Percentiles rank a stretch among this genome's conserved stretches.
phyloP scores from a whole-genome alignment of 768 basidiomycete species.

The Piloderma croceum region DNA sequence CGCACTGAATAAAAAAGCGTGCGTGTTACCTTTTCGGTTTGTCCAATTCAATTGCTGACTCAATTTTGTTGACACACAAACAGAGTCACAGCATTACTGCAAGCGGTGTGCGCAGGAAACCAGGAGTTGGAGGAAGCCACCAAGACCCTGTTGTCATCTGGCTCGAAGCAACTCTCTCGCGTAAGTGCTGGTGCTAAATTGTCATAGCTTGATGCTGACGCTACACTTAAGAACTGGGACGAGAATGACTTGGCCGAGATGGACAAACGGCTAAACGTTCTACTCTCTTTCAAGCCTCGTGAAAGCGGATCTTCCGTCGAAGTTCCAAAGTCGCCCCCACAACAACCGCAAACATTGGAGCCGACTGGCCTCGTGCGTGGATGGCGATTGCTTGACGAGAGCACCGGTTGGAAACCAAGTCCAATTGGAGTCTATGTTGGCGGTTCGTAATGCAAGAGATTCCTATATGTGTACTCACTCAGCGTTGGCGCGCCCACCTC shows the following conservation, averaged over 20 bases:
- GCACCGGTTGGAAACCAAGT: conserved; percentile 52
- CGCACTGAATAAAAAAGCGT: conserved; percentile 30
- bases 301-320: background rate
- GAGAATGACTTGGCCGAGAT: conserved; percentile 47
- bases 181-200: background rate
- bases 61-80: background rate
- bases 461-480: too few species aligned
- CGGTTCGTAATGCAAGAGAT: too few species aligned
- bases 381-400: conserved; percentile 47
- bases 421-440: conserved; percentile 64
- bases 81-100: conserved; percentile 30
- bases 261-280: conserved; percentile 43
- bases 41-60: conserved; percentile 12
- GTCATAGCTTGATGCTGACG: background rate
- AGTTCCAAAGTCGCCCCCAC: background rate
- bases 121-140: conserved; percentile 15
- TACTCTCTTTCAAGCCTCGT: conserved; percentile 24
- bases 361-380: conserved; percentile 31
- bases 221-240: conserved; percentile 58
- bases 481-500: too few species aligned
- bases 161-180: background rate
- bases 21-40: conserved; percentile 8
- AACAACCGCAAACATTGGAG: background rate
- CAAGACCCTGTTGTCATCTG: conserved; percentile 13
- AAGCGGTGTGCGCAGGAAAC: conserved; percentile 34